Conservation (phyloP, 768 basidiomycete species). For the Boletellus ananas region DNA sequence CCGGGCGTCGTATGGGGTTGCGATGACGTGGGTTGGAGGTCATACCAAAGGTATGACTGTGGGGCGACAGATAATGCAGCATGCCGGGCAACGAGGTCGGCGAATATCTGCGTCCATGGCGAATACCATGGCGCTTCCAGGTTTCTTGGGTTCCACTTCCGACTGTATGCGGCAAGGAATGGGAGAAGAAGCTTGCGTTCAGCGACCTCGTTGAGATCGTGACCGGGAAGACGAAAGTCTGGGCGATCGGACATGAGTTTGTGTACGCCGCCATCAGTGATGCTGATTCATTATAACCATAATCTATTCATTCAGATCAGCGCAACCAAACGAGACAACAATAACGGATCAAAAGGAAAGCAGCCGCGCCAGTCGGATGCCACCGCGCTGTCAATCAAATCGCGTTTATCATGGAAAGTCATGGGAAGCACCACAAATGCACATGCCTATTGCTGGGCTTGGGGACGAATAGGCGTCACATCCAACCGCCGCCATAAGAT, state of each 20-base stretch:
- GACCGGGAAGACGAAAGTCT: neutral
- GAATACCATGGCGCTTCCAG: neutral
- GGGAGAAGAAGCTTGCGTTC: neutral
- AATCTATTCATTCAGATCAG: no score
- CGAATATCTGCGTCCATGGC: neutral
- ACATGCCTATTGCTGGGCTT: no score
- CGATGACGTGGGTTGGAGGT: neutral
- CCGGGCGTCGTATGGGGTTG: neutral
- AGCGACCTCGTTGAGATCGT: neutral
- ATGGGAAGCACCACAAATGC: no score
- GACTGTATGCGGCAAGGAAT: neutral
- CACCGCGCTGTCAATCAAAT: no score
- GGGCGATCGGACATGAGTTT: neutral
- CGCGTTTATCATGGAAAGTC: no score
- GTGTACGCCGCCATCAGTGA: no score
- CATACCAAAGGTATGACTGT: neutral
- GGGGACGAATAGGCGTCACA: no score
- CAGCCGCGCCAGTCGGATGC: no score
- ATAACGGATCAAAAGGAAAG: no score
- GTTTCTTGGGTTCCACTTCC: neutral
- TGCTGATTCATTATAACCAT: no score
- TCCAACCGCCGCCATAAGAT: no score
- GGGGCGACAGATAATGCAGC: neutral
- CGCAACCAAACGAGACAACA: no score
- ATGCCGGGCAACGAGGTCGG: neutral